Conservation (phyloP, 2,329 filamentous ascomycete species). For the Fonsecaea multimorphosa region DNA sequence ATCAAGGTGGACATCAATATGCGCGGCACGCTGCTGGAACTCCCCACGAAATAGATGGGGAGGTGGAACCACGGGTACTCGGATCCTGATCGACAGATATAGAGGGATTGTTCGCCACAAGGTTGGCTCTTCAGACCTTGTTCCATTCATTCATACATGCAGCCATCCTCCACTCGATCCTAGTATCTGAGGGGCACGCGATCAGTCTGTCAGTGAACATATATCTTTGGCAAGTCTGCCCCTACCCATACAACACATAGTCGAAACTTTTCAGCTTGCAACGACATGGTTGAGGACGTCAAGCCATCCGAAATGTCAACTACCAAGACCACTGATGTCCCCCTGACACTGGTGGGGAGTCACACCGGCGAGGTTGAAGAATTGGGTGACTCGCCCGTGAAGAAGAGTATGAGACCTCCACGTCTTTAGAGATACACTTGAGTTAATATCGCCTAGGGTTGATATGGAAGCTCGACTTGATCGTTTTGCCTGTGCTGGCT, state of each 20-base stretch:
- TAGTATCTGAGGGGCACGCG: not conserved
- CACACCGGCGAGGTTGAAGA: not conserved
- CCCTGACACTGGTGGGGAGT: not conserved
- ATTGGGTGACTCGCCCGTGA: not conserved
- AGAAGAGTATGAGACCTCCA: not conserved
- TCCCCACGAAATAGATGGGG: conserved; percentile 9
- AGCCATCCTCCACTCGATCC: not conserved
- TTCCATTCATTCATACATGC: not conserved
- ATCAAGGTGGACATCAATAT: conserved; percentile 3
- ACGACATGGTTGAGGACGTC: not conserved
- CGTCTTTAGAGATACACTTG: not conserved
- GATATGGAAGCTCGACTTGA: conserved; percentile 50
- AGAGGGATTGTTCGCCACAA: not conserved
- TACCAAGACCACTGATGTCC: not conserved
- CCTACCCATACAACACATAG: not conserved
- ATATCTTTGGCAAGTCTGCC: not conserved
- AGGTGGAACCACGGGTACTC: conserved; percentile 6
- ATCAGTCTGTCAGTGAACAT: not conserved
- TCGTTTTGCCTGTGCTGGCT: conserved; percentile 52
- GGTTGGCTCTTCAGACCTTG: not conserved
- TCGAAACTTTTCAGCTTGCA: not conserved
- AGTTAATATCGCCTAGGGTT: not conserved
- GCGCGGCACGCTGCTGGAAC: not conserved
- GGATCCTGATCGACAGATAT: not conserved
- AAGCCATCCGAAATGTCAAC: not conserved